Percentiles rank a stretch among this genome's conserved stretches.
phyloP scores from a whole-genome alignment of 2,329 filamentous ascomycete genomes.

The Didymosphaeria variabile region DNA sequence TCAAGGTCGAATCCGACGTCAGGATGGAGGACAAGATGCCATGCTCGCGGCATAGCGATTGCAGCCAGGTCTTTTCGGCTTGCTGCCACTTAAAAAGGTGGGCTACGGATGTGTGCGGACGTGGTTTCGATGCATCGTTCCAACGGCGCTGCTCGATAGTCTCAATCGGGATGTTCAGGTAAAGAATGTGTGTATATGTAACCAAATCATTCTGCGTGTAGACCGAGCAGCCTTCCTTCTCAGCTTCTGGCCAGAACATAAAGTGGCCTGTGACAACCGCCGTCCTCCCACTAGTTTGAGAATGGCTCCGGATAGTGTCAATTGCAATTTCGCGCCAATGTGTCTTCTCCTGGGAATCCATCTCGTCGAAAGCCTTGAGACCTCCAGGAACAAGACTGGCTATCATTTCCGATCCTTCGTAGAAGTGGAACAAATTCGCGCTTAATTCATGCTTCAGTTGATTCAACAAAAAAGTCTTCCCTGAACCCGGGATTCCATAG shows the following conservation, averaged over 20 bases:
- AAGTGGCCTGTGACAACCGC: slow-evolving; percentile 66
- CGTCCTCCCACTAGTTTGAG: slow-evolving; percentile 39
- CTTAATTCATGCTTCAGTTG: slow-evolving; percentile 51
- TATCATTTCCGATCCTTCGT: slow-evolving; percentile 64
- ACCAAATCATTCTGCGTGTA: slow-evolving; percentile 58
- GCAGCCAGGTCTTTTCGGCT: slow-evolving; percentile 56
- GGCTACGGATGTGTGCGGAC: slow-evolving; percentile 41
- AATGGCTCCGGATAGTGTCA: slow-evolving; percentile 52
- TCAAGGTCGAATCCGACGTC: neutral
- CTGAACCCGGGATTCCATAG: slow-evolving; percentile 64
- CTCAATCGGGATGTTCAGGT: slow-evolving; percentile 57
- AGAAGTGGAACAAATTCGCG: slow-evolving; percentile 55
- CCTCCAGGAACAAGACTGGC: slow-evolving; percentile 55
- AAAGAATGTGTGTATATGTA: slow-evolving; percentile 67
- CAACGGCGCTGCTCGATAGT: slow-evolving; percentile 50
- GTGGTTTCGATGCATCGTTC: slow-evolving; percentile 50
- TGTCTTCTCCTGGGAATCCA: slow-evolving; percentile 50
- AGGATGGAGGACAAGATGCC: slow-evolving; percentile 58
- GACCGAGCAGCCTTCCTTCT: slow-evolving; percentile 37
- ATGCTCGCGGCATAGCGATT: slow-evolving; percentile 55
- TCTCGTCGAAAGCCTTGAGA: slow-evolving; percentile 57
- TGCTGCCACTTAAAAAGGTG: slow-evolving; percentile 61
- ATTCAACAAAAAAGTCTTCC: slow-evolving; percentile 60
- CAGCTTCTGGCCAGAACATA: slow-evolving; percentile 60
- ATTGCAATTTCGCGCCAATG: slow-evolving; percentile 58